phyloP scores from a whole-genome alignment of 352 stramenopile genomes.

The Globisporangium nagaii region DNA sequence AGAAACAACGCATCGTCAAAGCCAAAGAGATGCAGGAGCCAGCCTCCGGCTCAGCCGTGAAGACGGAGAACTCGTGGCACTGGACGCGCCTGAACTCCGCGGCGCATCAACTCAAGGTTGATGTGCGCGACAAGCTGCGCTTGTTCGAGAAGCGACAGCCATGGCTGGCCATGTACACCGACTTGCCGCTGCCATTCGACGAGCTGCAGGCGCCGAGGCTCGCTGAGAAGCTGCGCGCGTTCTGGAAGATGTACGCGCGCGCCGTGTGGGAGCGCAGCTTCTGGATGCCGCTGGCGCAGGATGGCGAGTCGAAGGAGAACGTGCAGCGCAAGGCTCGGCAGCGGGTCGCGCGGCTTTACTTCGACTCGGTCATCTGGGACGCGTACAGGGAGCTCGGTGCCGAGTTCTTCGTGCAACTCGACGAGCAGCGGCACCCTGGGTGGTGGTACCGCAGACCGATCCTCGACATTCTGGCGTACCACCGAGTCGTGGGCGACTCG shows the following conservation, averaged over 20 bases:
- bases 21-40: no score
- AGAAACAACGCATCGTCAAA: no score
- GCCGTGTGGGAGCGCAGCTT: conserved; percentile 57
- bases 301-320: conserved; percentile 8
- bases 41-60: no score
- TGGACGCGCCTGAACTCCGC: not conserved
- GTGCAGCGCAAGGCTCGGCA: conserved; percentile 28
- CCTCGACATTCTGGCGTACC: conserved; percentile 25
- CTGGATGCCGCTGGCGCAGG: conserved; percentile 22
- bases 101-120: not conserved
- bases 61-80: no score
- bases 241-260: conserved; percentile 30
- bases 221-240: conserved; percentile 18
- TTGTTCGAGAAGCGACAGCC: conserved; percentile 22
- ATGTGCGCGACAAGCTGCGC: conserved; percentile 6
- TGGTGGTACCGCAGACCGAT: conserved; percentile 49
- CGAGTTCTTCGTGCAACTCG: conserved; percentile 40
- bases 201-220: conserved; percentile 14
- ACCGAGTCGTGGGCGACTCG: conserved; percentile 20
- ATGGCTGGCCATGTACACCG: conserved; percentile 27
- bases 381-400: conserved; percentile 28
- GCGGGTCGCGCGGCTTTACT: conserved; percentile 22
- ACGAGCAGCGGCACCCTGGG: conserved; percentile 30
- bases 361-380: conserved; percentile 24
- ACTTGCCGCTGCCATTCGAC: conserved; percentile 37